Evolutionary conservation across 176 grass and related monocot species (phyloP).

Genomic region (barley (Hordeum vulgare)): DNA sequence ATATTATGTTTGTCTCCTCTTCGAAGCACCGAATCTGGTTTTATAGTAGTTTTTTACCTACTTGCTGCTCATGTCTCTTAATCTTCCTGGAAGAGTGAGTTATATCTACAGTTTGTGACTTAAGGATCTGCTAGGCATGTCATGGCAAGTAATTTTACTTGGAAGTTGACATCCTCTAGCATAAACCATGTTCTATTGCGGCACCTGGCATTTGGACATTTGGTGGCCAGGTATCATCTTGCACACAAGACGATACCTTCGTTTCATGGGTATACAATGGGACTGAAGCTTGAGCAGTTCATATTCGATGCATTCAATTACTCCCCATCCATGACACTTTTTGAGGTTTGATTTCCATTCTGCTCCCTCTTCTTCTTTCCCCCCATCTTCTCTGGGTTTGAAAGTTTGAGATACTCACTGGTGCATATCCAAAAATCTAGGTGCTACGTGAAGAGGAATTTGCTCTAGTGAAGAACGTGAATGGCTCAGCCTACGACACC

Average conservation of each 20-base stretch:
- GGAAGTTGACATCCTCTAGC: neutral
- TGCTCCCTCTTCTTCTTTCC: neutral
- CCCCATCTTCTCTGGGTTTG: neutral
- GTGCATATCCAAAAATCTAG: constrained; percentile 25
- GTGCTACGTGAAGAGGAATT: constrained; percentile 93
- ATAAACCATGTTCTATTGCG: neutral
- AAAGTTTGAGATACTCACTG: neutral
- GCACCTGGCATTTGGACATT: neutral
- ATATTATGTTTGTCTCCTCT: neutral
- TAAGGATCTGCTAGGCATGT: neutral
- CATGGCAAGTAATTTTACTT: constrained; percentile 1
- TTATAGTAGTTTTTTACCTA: neutral
- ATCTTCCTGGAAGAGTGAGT: neutral
- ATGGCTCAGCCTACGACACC: constrained; percentile 77
- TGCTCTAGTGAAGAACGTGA: constrained; percentile 93
- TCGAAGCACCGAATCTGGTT: neutral
- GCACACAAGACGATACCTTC: constrained; percentile 96
- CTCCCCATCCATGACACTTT: constrained; percentile 74
- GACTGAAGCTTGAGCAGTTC: constrained; percentile 89
- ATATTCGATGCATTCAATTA: constrained; percentile 92
- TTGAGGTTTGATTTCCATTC: constrained; percentile 49
- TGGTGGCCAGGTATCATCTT: constrained; percentile 72
- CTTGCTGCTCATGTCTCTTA: constrained; percentile 1
- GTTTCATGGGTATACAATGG: constrained; percentile 67
- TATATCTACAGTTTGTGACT: neutral